Evolutionary conservation across 371 early-diverging fungal species (phyloP), one percentile per base, ranked within the genome.

Genomic region (Haplosporangium sp.): DNA sequence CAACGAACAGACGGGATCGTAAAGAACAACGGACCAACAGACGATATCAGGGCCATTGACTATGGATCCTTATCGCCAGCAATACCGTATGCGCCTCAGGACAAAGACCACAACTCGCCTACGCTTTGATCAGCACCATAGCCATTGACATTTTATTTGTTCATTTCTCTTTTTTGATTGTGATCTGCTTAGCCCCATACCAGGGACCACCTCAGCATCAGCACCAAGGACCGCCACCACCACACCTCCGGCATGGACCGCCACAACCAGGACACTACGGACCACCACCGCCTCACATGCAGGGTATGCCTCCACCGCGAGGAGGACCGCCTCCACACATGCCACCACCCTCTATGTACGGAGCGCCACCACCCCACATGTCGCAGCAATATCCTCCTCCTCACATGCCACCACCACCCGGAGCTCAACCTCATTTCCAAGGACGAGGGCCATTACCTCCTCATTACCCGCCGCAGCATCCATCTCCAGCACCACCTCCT

Each of bases 1-100:
- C 55, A 1, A 21, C 45, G 21, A 23, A 52, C 41, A 21, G 5
- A 50, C 60, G 50, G 56, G 56, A 56, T 13, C 36, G 53, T 20
- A 58, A 18, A n/a, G 37, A 29, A 37, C 54, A 2, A 46, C 43
- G 23, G 47, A 42, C 23, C 6, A 13, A 9, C 9, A 13, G 40
- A 21, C 56, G 14, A 29, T 29, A 29, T 4, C 29, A 29, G 29
- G 29, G 6, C 43, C 29, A 8, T 29, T 23, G 16, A 14, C 38
- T 40, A 76, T 76, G 76, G 76, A 76, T 58, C 76, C 76, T 6
- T 76, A 76, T 61, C 76, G 70, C 14, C 75, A 73, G 37, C 74
- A 76, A 67, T 76, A 76, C 64, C 71, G 76, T 76, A 70, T 23
- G 70, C 45, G 18, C 2, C 20, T 29, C 21, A 50, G 18, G 59